Evolutionary conservation across 306 rosid species (phyloP).

Genomic region (Pyrus pyrifolia): DNA sequence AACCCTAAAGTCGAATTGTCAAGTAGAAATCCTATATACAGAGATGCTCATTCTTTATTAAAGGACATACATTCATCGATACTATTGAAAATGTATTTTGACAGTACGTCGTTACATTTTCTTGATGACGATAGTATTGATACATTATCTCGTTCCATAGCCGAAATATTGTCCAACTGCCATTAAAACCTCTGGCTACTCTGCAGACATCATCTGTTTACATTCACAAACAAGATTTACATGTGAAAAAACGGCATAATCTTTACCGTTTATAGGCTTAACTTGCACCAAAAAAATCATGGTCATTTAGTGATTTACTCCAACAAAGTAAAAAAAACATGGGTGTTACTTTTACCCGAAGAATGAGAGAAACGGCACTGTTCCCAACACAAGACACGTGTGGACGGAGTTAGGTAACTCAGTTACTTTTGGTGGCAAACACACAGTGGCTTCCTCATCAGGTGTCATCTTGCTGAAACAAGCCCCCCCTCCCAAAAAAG

Average conservation of each 20-base stretch:
- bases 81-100: too few species aligned
- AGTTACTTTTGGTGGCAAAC: not conserved
- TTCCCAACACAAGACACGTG: not conserved
- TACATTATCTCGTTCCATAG: too few species aligned
- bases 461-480: not conserved
- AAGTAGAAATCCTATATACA: too few species aligned
- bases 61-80: too few species aligned
- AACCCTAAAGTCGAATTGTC: not conserved
- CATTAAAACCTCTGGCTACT: not conserved
- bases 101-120: too few species aligned
- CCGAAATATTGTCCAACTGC: not conserved
- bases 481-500: not conserved
- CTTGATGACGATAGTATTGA: too few species aligned
- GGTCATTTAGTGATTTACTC: not conserved
- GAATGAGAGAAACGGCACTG: not conserved
- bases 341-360: not conserved
- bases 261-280: not conserved
- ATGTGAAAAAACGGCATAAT: not conserved
- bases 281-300: not conserved
- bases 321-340: not conserved
- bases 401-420: not conserved
- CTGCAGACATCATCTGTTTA: not conserved
- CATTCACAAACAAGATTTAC: not conserved
- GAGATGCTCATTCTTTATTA: too few species aligned
- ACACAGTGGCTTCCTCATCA: not conserved